Evolutionary conservation across 1,139 yeast genomes (phyloP), one percentile per base, ranked within the genome.

Genomic region (Suhomyces bribrorum): DNA sequence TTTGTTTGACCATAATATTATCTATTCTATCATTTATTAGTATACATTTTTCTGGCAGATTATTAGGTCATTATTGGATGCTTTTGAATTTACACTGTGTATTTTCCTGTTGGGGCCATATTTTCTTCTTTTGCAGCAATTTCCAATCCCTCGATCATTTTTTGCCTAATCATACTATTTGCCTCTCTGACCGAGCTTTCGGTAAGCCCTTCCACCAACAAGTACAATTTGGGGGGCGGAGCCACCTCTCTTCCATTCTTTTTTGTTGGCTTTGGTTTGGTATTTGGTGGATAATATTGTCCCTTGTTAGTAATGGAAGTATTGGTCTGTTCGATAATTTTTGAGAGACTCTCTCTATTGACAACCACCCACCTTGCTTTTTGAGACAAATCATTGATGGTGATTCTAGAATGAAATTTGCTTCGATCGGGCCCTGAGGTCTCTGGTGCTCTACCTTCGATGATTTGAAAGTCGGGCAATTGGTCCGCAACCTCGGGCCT

Each of bases 291-390:
- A 52, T 86, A 85, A 56, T 66, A 90, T 45, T 76, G 79, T 9
- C 98, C 98, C 56, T 83, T 87, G 37, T 81, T 80, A 1, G 97
- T 89, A 36, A 90, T 81, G 5, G 96, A 82, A 1, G 92, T 82
- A 1, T 83, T 76, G 0, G 94, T 83, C 31, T 80, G 69, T 35
- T 87, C 95, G 34, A 81, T 80, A 32, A 92, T 75, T 48, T 77
- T 78, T 3, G 78, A 62, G 36, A 86, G 69, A 32, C 79, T 81
- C 3, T 83, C 83, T 23, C 85, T 74, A 45, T 84, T 82, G 4
- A 90, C 82, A 5, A 86, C 90, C 36, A 75, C 75, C 94, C 95
- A 84, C 49, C 98, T 69, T 0, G 90, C 92, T 31, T 77, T 72
- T 53, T 86, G 92, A 0, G 97, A 96, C 22, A 86, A 69, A 55